A percentile compares a stretch with the other conserved stretches of the same genome.
phyloP scores from a whole-genome alignment of 495 filamentous ascomycete species.

The Evansstolkia leycettana region DNA sequence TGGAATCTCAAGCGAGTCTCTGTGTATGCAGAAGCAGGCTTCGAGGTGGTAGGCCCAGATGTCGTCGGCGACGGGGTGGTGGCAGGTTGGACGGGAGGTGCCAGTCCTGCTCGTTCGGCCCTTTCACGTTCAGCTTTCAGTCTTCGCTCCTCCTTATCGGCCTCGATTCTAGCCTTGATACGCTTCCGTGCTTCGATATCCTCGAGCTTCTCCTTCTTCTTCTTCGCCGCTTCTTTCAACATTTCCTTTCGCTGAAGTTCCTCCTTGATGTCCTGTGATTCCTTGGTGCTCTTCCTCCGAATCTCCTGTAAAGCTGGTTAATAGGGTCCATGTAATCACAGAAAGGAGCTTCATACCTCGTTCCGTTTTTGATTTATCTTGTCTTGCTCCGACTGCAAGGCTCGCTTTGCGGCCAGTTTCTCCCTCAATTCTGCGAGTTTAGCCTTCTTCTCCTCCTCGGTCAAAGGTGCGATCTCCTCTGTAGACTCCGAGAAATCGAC shows the following conservation, averaged over 20 bases:
- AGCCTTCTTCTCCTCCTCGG: conserved; percentile 78
- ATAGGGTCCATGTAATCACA: conserved; percentile 1
- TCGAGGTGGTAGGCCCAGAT: conserved; percentile 35
- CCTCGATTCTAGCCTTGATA: conserved; percentile 84
- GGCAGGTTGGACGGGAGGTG: conserved; percentile 34
- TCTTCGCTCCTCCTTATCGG: conserved; percentile 75
- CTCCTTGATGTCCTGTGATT: conserved; percentile 69
- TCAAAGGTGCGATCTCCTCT: conserved; percentile 81
- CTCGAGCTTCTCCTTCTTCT: conserved; percentile 73
- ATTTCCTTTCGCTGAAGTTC: conserved; percentile 77
- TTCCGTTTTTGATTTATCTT: conserved; percentile 81
- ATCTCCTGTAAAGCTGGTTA: conserved; percentile 49
- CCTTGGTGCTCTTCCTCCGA: conserved; percentile 67
- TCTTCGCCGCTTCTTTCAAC: conserved; percentile 75
- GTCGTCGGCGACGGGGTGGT: conserved; percentile 23
- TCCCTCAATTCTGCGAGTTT: conserved; percentile 61
- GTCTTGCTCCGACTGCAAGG: conserved; percentile 56
- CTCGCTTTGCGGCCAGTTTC: conserved; percentile 62
- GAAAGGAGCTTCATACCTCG: conserved; percentile 43
- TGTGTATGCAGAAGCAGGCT: conserved; percentile 52
- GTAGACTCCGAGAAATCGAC: conserved; percentile 88
- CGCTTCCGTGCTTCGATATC: conserved; percentile 80
- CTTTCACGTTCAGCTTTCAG: conserved; percentile 73
- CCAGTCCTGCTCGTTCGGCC: conserved; percentile 65
- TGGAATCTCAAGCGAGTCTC: conserved; percentile 78